Base-by-base conservation (phyloP, 768 basidiomycete species). In the Suillus alpinus region DNA sequence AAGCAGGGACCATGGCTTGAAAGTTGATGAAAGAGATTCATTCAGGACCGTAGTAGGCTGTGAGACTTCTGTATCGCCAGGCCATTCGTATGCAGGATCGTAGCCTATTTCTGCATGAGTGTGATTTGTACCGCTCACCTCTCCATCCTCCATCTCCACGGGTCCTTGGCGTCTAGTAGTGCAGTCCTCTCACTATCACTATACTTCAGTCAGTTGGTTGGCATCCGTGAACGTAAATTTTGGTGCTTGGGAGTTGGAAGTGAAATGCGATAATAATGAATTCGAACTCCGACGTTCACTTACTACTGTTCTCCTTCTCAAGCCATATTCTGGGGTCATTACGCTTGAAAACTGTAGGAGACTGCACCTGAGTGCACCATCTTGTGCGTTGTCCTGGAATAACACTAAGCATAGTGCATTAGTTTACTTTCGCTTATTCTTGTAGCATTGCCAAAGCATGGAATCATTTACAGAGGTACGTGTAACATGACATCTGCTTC, bases 41-140 rank as follows among this genome's bases (percentile, higher is more conserved):
- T 63, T 39, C 20, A 37, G 52, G 34, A 53, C 14, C 36, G 52
- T 36, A 53, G 53, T 23, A 53, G 37, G 16, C 9, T 55, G 53
- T 55, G 53, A 9, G 39, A 34, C 10, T 62, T 66, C 58, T 32
- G 39, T 50, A 49, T 68, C 80, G 56, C 80, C 81, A 26, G 85
- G 85, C 83, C 86, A 89, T 77, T 89, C 88, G 50, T 78, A 75
- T 14, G 80, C 74, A 23, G 83, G 79, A 63, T 85, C 79, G 66
- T 89, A 83, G 8, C 51, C 59, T 49, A 36, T 18, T 39, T 49
- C 40, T 43, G 47, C 16, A 41, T 41, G 29, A 29, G 29, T 58
- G 62, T 62, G 50, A 46, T 51, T 39, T 37, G 20, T 46, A 10
- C 52, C 46, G 49, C 29, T 20, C 36, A 63, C 56, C 50, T 66